Conservation (phyloP, 805 yeast genomes). For the Spathaspora passalidarum region DNA sequence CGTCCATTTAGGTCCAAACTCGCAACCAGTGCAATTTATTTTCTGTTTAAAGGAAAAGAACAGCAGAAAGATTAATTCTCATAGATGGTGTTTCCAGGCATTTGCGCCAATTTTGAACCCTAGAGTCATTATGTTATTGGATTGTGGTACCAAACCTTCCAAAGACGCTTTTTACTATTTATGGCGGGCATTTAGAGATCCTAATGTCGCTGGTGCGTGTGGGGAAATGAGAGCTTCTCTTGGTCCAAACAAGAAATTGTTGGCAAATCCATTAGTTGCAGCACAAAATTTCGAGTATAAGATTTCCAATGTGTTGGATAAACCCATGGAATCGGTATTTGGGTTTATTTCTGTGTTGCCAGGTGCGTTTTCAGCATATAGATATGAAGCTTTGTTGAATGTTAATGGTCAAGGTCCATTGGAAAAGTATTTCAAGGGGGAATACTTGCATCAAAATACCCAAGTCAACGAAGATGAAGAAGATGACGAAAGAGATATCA, state of each 20-base stretch:
- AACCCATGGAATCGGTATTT: conserved; percentile 92
- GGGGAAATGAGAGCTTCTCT: conserved; percentile 91
- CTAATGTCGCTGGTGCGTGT: conserved; percentile 94
- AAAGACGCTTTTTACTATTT: conserved; percentile 80
- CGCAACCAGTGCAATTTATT: conserved; percentile 79
- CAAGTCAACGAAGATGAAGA: conserved; percentile 37
- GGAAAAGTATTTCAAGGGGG: conserved; percentile 90
- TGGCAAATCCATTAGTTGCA: conserved; percentile 86
- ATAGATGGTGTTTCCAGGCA: conserved; percentile 95
- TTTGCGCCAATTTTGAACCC: conserved; percentile 83
- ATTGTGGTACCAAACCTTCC: conserved; percentile 93
- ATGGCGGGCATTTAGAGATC: conserved; percentile 82
- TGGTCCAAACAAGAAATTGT: conserved; percentile 49
- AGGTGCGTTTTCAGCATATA: conserved; percentile 94
- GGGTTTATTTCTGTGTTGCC: conserved; percentile 95
- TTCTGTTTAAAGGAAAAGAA: conserved; percentile 90
- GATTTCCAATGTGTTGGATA: conserved; percentile 90
- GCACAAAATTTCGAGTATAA: conserved; percentile 97
- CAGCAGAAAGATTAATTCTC: conserved; percentile 88
- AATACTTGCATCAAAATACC: conserved; percentile 65
- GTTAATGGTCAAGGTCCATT: conserved; percentile 79
- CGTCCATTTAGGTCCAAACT: conserved; percentile 65
- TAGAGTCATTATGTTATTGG: conserved; percentile 75
- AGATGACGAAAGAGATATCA: conserved; percentile 38
- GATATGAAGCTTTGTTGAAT: conserved; percentile 74